Base-by-base conservation (phyloP, 495 filamentous ascomycete species). In the Talaromyces ruber region DNA sequence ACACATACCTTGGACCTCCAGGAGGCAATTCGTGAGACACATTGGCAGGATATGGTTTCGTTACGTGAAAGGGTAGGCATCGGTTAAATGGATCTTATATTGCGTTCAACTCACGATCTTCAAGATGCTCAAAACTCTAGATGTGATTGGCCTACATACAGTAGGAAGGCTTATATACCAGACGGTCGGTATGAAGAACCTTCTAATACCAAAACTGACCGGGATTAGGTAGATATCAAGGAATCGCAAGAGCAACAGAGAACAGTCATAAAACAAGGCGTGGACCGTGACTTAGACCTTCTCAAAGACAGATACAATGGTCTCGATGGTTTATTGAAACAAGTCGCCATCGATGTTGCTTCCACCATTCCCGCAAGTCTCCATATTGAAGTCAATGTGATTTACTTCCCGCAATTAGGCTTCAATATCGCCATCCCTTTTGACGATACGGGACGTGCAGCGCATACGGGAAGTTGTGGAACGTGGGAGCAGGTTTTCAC, bases 331-430 rank as follows among this genome's bases (percentile, higher is more conserved):
- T 74, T 96, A 32, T 81, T 98, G 24, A 85, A 85, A 11, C 71
- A 81, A 32, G 82, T 90, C 14, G 85, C 84, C n/a, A 76, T 79
- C 24, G 75, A 82, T 5, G 77, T 96, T 58, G 80, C 84, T 4
- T 71, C 68, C 11, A 81, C 79, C 1, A 76, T 93, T 12, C 93
- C 94, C 0, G 75, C 76, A 62, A 66, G 76, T 64, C 66, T 89
- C 69, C 74, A 81, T 73, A 69, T 86, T 61, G 74, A 86, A 69
- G 65, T 97, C 73, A 90, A 89, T 61, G 86, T 89, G 56, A 88
- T 95, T 22, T 93, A 93, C 70, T 91, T 97, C 65, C 92, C 92
- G 9, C 91, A 96, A 68, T 81, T 97, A 14, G 95, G 94, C 2
- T 98, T 96, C 72, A 82, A 97, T 18, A 89, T 92, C 25, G 86